Conservation (phyloP, 116 monocot species). For the Phalaenopsis hybrid region DNA sequence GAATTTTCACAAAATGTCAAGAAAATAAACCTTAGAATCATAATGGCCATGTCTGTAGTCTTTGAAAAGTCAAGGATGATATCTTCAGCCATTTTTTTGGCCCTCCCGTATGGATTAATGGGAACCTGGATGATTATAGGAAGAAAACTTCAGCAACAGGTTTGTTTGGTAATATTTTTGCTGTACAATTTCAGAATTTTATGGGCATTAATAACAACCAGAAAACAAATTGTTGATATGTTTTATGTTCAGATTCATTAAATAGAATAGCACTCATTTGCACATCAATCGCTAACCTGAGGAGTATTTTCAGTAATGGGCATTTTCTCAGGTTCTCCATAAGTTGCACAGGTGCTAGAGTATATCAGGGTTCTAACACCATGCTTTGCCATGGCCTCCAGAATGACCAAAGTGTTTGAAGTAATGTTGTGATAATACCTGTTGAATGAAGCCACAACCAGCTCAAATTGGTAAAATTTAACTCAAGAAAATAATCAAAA, state of each 20-base stretch:
- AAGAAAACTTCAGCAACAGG: neutral
- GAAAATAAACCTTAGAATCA: constrained; percentile 34
- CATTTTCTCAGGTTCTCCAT: constrained; percentile 94
- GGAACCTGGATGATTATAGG: constrained; percentile 14
- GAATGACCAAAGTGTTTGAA: constrained; percentile 77
- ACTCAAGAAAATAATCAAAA: no score
- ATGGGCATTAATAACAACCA: neutral
- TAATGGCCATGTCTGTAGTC: constrained; percentile 34
- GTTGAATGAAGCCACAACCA: constrained; percentile 6
- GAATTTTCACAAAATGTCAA: neutral
- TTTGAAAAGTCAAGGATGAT: constrained; percentile 42
- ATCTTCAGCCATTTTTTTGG: constrained; percentile 53
- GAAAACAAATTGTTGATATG: neutral
- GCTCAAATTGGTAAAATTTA: neutral
- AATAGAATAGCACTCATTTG: neutral
- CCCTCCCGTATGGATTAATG: constrained; percentile 43
- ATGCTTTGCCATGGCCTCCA: constrained; percentile 78
- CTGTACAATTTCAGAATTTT: neutral
- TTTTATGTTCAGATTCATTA: neutral
- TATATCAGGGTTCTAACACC: constrained; percentile 88
- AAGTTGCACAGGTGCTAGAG: constrained; percentile 97
- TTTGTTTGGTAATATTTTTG: neutral
- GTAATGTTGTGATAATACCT: constrained; percentile 99
- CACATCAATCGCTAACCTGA: constrained; percentile 39
- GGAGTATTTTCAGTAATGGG: constrained; percentile 89